Conservation (phyloP, 352 stramenopile species). For the Halophytophthora polymorphica region DNA sequence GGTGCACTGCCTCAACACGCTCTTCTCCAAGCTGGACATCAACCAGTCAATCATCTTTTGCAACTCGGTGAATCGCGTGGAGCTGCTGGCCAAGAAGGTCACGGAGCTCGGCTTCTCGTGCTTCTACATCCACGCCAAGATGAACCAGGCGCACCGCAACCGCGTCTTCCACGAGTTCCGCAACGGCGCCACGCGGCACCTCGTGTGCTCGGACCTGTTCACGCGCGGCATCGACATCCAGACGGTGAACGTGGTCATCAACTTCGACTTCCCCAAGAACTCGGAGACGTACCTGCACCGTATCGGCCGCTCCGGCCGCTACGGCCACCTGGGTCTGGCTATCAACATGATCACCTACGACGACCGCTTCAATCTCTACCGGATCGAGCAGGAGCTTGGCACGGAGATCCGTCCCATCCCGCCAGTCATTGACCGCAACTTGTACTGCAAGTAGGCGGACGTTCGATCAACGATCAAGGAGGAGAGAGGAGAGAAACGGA, state of each 20-base stretch:
- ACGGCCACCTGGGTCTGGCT: slow-evolving; percentile 98
- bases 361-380: slow-evolving; percentile 96
- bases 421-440: slow-evolving; percentile 96
- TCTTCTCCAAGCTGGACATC: slow-evolving; percentile 99
- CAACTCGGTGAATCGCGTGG: slow-evolving; percentile 99
- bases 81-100: slow-evolving; percentile 99
- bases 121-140: slow-evolving; percentile 99
- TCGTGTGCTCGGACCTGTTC: slow-evolving; percentile 99
- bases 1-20: slow-evolving; percentile 99
- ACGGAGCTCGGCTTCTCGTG: slow-evolving; percentile 99
- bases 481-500: slow-evolving; percentile 1
- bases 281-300: slow-evolving; percentile 99
- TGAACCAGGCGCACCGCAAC: slow-evolving; percentile 99
- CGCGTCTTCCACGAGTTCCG: slow-evolving; percentile 99
- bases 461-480: neutral
- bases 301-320: slow-evolving; percentile 97
- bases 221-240: slow-evolving; percentile 99
- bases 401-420: slow-evolving; percentile 99
- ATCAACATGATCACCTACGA: slow-evolving; percentile 99
- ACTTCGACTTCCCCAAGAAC: slow-evolving; percentile 99
- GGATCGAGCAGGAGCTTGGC: slow-evolving; percentile 98
- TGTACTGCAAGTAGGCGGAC: slow-evolving; percentile 93
- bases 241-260: slow-evolving; percentile 99
- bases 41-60: slow-evolving; percentile 99
- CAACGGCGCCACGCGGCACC: slow-evolving; percentile 95